phyloP scores from a whole-genome alignment of 306 rosid species.

The Rubus parviflorus region DNA sequence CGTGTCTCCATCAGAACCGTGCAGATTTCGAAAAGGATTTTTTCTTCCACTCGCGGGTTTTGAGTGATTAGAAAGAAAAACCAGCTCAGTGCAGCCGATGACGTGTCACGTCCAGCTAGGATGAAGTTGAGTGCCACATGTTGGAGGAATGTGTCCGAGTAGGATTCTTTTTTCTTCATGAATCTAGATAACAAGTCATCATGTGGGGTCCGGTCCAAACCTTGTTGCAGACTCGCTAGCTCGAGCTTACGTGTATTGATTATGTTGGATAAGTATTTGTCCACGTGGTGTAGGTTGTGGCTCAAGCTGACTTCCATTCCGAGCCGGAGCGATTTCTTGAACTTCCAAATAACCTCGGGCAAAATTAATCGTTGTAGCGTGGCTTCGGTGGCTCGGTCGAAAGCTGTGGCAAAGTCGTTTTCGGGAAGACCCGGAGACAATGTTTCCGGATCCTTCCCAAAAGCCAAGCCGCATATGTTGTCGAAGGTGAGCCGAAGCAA shows the following conservation, averaged over 20 bases:
- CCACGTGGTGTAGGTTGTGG: constrained; percentile 51
- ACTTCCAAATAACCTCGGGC: constrained; percentile 46
- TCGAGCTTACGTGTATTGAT: constrained; percentile 65
- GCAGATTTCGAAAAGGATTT: constrained; percentile 61
- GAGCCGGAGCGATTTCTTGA: constrained; percentile 50
- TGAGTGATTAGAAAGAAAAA: constrained; percentile 68
- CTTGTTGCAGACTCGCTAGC: constrained; percentile 24
- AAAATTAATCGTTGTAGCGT: constrained; percentile 45
- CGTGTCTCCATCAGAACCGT: constrained; percentile 68
- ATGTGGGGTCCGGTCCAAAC: constrained; percentile 31
- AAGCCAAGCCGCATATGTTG: constrained; percentile 87
- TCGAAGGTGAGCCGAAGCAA: constrained; percentile 87
- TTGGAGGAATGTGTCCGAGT: constrained; percentile 67
- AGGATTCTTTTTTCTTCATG: constrained; percentile 77
- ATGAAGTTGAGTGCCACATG: constrained; percentile 89
- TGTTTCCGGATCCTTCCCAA: constrained; percentile 77
- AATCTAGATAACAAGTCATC: constrained; percentile 80
- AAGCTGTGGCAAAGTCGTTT: constrained; percentile 47
- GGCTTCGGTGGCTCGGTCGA: constrained; percentile 56
- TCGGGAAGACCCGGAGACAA: constrained; percentile 42
- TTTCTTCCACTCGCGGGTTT: constrained; percentile 62
- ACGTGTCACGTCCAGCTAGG: constrained; percentile 94
- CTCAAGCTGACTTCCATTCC: constrained; percentile 66
- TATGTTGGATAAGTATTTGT: constrained; percentile 49
- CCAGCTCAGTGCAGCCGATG: constrained; percentile 86